Evolutionary conservation across 1,284 basidiomycete genomes (phyloP).

Genomic region (Coriolopsis trogii): DNA sequence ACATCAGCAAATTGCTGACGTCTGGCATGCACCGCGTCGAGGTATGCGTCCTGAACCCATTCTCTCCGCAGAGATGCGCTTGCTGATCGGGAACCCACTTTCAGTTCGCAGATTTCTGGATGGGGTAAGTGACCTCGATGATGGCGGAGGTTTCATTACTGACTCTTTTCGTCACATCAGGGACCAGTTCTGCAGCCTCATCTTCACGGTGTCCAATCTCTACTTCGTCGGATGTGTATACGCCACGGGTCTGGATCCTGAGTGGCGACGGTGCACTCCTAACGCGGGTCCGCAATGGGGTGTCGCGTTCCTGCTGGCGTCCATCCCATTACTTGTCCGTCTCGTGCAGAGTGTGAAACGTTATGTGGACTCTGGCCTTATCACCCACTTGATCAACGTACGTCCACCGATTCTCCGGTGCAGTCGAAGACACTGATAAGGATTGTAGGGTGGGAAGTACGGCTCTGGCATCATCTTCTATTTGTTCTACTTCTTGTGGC

Average conservation of each 20-base stretch:
- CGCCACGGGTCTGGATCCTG: slow-evolving; percentile 51
- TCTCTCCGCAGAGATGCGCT: not conserved
- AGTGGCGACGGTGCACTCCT: slow-evolving; percentile 46
- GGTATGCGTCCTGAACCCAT: slow-evolving; percentile 38
- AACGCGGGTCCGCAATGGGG: slow-evolving; percentile 53
- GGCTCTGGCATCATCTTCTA: slow-evolving; percentile 64
- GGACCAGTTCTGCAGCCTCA: slow-evolving; percentile 82
- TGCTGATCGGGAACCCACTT: not conserved
- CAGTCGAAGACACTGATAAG: not conserved
- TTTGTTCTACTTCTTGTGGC: slow-evolving; percentile 76
- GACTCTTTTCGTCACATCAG: slow-evolving; percentile 41
- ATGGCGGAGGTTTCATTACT: slow-evolving; percentile 29
- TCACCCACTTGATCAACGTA: slow-evolving; percentile 83
- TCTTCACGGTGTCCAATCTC: slow-evolving; percentile 74
- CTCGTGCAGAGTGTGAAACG: slow-evolving; percentile 87
- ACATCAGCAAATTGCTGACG: slow-evolving; percentile 61
- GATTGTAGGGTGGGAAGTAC: slow-evolving; percentile 80
- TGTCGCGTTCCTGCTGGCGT: slow-evolving; percentile 55
- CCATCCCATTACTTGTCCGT: slow-evolving; percentile 73
- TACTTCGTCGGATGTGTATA: slow-evolving; percentile 80
- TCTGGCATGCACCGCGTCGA: slow-evolving; percentile 80
- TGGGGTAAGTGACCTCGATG: slow-evolving; percentile 62
- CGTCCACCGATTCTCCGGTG: not conserved
- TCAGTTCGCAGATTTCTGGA: slow-evolving; percentile 82
- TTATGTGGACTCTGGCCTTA: slow-evolving; percentile 74